These are phyloP conservation scores for Lomentospora prolificans DNA, from an alignment of 2,329 filamentous ascomycete species.

Conservation along the genomic window DNA sequence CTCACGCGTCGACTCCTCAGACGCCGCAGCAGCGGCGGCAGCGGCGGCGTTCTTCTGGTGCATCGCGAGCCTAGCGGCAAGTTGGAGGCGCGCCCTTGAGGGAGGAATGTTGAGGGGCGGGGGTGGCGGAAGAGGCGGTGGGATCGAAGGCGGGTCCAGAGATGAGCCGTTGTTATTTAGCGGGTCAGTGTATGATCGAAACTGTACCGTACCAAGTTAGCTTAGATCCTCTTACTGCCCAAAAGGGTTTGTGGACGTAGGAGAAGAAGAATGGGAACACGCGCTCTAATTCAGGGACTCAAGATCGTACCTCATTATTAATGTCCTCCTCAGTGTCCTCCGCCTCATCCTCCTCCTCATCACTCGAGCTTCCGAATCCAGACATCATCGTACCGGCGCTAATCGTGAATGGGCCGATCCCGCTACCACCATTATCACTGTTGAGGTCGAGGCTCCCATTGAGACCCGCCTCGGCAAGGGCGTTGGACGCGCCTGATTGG, in stretches of 20 bases:
- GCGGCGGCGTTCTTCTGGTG: constrained; percentile 55
- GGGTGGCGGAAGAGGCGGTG: constrained; percentile 51
- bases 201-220: constrained; percentile 26
- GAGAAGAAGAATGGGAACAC: constrained; percentile 39
- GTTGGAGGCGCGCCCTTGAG: constrained; percentile 74
- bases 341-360: constrained; percentile 92
- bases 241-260: too few relatives aligned
- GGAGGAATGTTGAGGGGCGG: constrained; percentile 75
- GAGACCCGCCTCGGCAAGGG: constrained; percentile 71
- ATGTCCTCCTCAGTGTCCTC: constrained; percentile 74
- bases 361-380: constrained; percentile 88
- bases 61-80: constrained; percentile 78
- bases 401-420: constrained; percentile 63
- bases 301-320: constrained; percentile 58
- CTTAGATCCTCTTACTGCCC: neutral
- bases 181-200: constrained; percentile 49
- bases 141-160: constrained; percentile 48
- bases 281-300: constrained; percentile 38
- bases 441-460: constrained; percentile 63
- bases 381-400: constrained; percentile 69
- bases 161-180: constrained; percentile 36
- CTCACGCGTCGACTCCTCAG: constrained; percentile 29
- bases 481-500: constrained; percentile 43
- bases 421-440: constrained; percentile 47
- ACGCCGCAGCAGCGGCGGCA: constrained; percentile 32